Evolutionary conservation across 75 land plant genomes (phyloP).

Genomic region (Chamaecyparis obtusa): DNA sequence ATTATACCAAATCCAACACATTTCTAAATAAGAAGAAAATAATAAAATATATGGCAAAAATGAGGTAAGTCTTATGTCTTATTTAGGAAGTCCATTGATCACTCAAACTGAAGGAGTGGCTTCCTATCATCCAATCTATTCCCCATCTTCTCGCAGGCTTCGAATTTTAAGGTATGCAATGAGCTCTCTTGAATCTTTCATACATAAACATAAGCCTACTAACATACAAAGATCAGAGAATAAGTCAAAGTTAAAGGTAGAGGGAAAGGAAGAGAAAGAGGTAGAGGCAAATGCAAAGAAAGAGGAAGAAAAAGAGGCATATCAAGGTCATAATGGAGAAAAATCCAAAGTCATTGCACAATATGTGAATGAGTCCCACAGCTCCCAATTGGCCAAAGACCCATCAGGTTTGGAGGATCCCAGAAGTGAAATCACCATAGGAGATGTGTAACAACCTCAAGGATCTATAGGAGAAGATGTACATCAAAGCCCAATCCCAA

Average conservation of each 20-base stretch:
- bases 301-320: no score
- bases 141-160: background rate
- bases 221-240: background rate
- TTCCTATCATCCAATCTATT: background rate
- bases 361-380: background rate
- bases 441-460: background rate
- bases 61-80: no score
- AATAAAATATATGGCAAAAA: no score
- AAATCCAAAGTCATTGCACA: background rate
- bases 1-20: no score
- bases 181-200: background rate
- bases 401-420: background rate
- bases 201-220: background rate
- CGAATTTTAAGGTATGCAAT: background rate
- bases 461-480: background rate
- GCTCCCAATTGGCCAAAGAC: background rate
- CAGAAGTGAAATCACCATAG: background rate
- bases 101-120: background rate
- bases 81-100: background rate
- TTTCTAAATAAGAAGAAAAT: no score
- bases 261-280: no score
- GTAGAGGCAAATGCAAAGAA: no score
- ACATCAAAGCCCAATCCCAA: background rate
- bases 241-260: background rate
- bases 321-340: background rate